Evolutionary conservation across 495 filamentous ascomycete genomes (phyloP), one percentile per base, ranked within the genome.

Genomic region (Emericellopsis terricola): DNA sequence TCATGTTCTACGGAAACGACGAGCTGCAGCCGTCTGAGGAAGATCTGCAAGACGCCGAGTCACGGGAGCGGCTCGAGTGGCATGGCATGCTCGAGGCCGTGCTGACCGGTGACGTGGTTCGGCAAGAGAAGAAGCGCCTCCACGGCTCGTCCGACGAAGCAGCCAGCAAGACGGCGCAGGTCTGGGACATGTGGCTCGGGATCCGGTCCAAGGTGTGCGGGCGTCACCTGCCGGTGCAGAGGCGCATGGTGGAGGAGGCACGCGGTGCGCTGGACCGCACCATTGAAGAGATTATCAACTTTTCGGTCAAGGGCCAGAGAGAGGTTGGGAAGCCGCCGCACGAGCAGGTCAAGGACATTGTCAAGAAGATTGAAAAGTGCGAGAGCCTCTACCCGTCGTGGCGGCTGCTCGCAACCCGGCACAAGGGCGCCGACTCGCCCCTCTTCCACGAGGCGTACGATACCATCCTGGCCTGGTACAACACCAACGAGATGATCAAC

Each of bases 51-150:
- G 78, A 91, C 42, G 78, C 81, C 1, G 74, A 71, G 42, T 96
- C 89, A 47, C 71, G 89, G 34, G 89, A 96, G 53, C 64, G 89
- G 24, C 59, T 97, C 18, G 91, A 97, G 55, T 97, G 89, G 89
- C 87, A 97, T 57, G 78, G 81, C 3, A 97, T 97, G 89, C 61
- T 97, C 26, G 83, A 86, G 18, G 86, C 83, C 1, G 89, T 97
- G 3, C 56, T 97, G 42, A 96, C 86, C 23, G 89, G 89, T 33
- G 89, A 97, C 52, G 91, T 97, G 8, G 87, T 97, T 15, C 80
- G 81, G 41, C 89, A 97, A 52, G 89, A 97, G 59, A 97, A 96
- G 59, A 89, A 92, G 48, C 71, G 89, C 19, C 56, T 97, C 42
- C 83, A 87, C 44, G 89, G 85, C 13, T 71, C 79, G 15, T 65